Conservation (phyloP, 228 moss, liverwort and hornwort species). For the Sphagnum fallax region DNA sequence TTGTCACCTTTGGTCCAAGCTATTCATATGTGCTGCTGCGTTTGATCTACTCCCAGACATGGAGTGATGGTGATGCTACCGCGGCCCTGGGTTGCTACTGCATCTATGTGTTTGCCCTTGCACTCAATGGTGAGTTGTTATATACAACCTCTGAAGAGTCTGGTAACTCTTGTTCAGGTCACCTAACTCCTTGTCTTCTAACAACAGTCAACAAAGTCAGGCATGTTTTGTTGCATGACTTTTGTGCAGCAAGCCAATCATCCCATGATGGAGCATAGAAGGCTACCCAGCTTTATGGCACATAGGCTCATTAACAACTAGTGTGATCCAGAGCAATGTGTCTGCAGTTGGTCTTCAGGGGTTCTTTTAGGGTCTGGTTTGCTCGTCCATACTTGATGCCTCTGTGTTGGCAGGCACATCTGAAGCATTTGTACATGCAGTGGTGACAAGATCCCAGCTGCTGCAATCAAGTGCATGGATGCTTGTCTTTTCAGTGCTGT, state of each 20-base stretch:
- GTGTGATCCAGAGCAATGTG: not conserved
- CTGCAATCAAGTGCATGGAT: slow-evolving; percentile 81
- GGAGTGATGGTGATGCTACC: slow-evolving; percentile 95
- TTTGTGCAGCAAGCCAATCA: not conserved
- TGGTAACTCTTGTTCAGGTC: not conserved
- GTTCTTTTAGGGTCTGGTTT: not conserved
- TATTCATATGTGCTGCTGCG: slow-evolving; percentile 84
- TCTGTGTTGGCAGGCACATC: slow-evolving; percentile 42
- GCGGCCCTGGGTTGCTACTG: slow-evolving; percentile 85
- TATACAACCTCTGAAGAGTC: not conserved
- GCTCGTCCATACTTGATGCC: too few species aligned
- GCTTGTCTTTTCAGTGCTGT: slow-evolving; percentile 58
- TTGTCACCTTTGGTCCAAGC: slow-evolving; percentile 87
- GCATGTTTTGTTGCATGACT: not conserved
- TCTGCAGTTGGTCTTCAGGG: not conserved
- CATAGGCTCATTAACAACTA: not conserved
- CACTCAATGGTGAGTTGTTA: slow-evolving; percentile 61
- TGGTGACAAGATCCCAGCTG: slow-evolving; percentile 75
- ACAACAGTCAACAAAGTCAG: not conserved
- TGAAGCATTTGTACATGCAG: slow-evolving; percentile 91
- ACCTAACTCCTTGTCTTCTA: not conserved
- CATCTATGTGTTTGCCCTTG: slow-evolving; percentile 73
- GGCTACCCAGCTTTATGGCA: too few species aligned
- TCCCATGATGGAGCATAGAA: too few species aligned
- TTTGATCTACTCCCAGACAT: slow-evolving; percentile 57